Evolutionary conservation across 78 protist species (phyloP).

Genomic region (Dictyostelium brefeldianum): DNA sequence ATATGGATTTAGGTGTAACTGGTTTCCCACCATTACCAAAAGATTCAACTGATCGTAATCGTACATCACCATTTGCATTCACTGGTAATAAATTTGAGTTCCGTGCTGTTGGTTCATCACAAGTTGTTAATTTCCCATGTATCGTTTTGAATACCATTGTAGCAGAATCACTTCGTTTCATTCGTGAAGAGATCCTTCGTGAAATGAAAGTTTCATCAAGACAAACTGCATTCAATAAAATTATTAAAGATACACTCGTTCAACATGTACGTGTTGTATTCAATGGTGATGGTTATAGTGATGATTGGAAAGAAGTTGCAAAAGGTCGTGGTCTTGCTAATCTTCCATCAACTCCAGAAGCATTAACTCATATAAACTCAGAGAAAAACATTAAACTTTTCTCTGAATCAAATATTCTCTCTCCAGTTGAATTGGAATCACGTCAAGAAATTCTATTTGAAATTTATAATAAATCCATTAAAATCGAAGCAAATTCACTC

Average conservation of each 20-base stretch:
- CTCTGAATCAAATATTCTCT: slow-evolving; percentile 59
- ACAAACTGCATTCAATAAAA: slow-evolving; percentile 45
- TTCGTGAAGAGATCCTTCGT: slow-evolving; percentile 65
- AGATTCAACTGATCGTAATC: slow-evolving; percentile 95
- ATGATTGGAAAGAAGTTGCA: slow-evolving; percentile 88
- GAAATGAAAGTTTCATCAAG: slow-evolving; percentile 3
- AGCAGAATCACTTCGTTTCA: slow-evolving; percentile 79
- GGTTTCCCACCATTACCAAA: slow-evolving; percentile 79
- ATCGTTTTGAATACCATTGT: slow-evolving; percentile 83
- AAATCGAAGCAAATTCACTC: slow-evolving; percentile 89
- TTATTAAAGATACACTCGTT: slow-evolving; percentile 82
- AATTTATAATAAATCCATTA: slow-evolving; percentile 75
- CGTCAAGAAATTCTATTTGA: slow-evolving; percentile 78
- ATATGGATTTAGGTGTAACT: slow-evolving; percentile 86
- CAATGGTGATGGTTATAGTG: slow-evolving; percentile 94
- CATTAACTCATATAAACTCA: slow-evolving; percentile 46
- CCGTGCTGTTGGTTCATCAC: slow-evolving; percentile 95
- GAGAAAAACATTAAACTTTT: slow-evolving; percentile 92
- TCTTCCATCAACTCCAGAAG: slow-evolving; percentile 83
- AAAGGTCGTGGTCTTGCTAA: slow-evolving; percentile 85
- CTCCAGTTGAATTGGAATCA: slow-evolving; percentile 76
- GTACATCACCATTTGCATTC: slow-evolving; percentile 97
- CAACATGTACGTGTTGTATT: slow-evolving; percentile 86
- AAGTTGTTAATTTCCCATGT: slow-evolving; percentile 73
- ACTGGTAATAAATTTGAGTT: slow-evolving; percentile 94